phyloP scores from a whole-genome alignment of 2,329 filamentous ascomycete genomes.

The Podosphaera aphanis region DNA sequence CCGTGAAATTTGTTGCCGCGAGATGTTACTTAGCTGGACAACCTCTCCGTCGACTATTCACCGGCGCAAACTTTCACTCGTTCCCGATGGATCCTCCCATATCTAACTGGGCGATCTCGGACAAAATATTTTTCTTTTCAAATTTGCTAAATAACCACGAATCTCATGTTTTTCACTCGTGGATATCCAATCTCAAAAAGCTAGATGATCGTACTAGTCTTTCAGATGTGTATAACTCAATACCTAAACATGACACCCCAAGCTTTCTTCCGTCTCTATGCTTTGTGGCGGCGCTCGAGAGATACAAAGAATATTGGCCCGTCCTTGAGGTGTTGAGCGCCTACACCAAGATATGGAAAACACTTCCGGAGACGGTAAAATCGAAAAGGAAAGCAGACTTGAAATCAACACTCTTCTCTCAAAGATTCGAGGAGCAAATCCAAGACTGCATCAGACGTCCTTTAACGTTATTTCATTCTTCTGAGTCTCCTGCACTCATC shows the following conservation, averaged over 20 bases:
- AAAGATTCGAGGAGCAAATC: not conserved
- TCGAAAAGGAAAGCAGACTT: not conserved
- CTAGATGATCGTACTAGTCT: not conserved
- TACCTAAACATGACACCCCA: not conserved
- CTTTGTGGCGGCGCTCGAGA: not conserved
- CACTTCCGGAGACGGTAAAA: not conserved
- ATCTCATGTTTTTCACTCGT: not conserved
- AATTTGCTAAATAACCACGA: not conserved
- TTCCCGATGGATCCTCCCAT: not conserved
- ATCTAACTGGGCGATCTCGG: not conserved
- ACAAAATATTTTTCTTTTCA: not conserved
- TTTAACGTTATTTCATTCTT: not conserved
- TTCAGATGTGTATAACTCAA: not conserved
- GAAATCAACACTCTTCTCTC: not conserved
- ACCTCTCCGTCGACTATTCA: not conserved
- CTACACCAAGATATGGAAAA: not conserved
- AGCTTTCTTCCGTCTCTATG: not conserved
- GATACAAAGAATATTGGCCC: not conserved
- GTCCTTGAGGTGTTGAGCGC: not conserved
- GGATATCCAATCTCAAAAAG: not conserved
- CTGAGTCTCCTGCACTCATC: slow-evolving; percentile 1
- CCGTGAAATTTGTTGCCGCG: not conserved
- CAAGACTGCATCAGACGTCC: not conserved
- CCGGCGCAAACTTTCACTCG: not conserved
- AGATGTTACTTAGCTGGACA: not conserved